Base-by-base conservation (phyloP, 805 yeast genomes). In the Diddensiella transvaalensis region DNA sequence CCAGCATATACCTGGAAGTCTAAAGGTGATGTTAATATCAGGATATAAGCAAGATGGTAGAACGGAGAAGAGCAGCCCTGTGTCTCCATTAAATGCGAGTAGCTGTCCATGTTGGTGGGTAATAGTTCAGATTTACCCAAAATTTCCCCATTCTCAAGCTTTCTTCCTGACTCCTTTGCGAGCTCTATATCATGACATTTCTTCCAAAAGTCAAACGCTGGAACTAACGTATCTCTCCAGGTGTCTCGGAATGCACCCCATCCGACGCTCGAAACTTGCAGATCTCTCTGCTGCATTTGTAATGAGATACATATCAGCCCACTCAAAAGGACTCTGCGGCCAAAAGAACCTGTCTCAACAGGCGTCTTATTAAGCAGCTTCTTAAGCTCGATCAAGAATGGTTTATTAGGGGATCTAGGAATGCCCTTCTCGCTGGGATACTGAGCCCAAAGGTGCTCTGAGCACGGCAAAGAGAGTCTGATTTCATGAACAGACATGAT, bases 1-100 rank as follows among this genome's bases (percentile, higher is more conserved):
- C 96, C 96, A 2, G 90, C 83, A 63, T 73, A 83, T 3, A 85
- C 82, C 46, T 85, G 85, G 49, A 85, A 79, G 63, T 87, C 95
- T 63, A 85, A 82, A 53, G 85, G 87, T 48, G 85, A 82, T 23
- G 84, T 75, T 44, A 86, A 78, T 61, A 87, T 76, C 40, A 81
- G 77, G 13, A 85, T 78, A 60, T 85, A 90, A 0, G 87, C 80
- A 68, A 85, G 72, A 60, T 87, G 90, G 63, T 80, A 84, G 46
- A 82, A 77, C 0, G 87, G 82, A 50, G 79, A 75, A 52, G 79
- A 79, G 63, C 87, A 83, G 42, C 81, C 72, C 1, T 47, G 50
- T 18, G 46, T 36, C 23, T 47, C 45, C 21, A 46, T 40, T 15
- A 42, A 15, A 10, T 18, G 35, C 23, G 48, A 18, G 29, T 41